Evolutionary conservation across 2,329 filamentous ascomycete genomes (phyloP).

Genomic region (Neonectria punicea): DNA sequence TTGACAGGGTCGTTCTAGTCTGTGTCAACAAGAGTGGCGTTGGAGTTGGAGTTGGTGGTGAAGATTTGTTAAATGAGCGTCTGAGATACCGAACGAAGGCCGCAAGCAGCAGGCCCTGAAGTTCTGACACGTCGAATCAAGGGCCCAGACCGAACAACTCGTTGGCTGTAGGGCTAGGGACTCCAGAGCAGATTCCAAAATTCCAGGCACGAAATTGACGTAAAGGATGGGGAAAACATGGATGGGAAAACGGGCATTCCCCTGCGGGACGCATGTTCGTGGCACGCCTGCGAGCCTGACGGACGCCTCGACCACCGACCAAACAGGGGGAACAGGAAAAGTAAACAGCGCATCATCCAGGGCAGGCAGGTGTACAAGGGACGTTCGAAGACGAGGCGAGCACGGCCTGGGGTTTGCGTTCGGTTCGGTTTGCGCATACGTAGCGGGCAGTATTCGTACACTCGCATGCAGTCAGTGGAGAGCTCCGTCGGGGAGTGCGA

Average conservation of each 20-base stretch:
- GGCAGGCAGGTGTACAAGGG: no score
- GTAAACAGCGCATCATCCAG: slow-evolving; percentile 15
- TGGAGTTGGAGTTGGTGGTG: neutral
- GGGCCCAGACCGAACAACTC: neutral
- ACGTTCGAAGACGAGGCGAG: neutral
- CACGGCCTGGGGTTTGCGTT: neutral
- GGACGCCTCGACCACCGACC: neutral
- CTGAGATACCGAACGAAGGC: neutral
- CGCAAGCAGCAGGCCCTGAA: neutral
- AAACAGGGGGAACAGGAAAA: neutral
- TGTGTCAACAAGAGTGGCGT: neutral
- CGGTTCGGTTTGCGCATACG: neutral
- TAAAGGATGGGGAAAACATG: slow-evolving; percentile 1
- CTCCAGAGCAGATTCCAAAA: neutral
- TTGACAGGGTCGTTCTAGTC: neutral
- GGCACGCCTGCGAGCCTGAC: neutral
- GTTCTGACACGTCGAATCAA: neutral
- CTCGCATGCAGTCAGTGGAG: neutral
- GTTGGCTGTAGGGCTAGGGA: neutral
- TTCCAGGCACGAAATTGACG: neutral
- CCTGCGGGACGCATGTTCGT: neutral
- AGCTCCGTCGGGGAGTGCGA: slow-evolving; percentile 6
- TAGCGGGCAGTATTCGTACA: neutral
- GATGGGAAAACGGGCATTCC: slow-evolving; percentile 8
- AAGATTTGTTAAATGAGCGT: neutral